phyloP scores from a whole-genome alignment of 495 filamentous ascomycete genomes.

The Penicillium lagena region DNA sequence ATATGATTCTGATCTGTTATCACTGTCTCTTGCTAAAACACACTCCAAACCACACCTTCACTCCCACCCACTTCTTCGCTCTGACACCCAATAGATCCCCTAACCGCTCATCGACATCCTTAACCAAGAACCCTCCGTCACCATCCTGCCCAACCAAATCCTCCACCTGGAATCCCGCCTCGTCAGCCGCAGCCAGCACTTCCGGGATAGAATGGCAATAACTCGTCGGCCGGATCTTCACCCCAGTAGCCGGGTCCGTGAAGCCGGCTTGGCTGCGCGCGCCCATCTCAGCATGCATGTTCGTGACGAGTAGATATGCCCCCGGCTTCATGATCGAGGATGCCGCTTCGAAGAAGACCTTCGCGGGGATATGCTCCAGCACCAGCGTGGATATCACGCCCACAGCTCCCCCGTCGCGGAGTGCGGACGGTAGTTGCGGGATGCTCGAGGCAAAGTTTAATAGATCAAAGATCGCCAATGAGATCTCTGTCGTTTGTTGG shows the following conservation, averaged over 20 bases:
- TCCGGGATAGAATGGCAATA: slow-evolving; percentile 52
- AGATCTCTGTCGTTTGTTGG: not conserved
- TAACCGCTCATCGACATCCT: slow-evolving; percentile 44
- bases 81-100: slow-evolving; percentile 47
- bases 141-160: slow-evolving; percentile 16
- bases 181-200: slow-evolving; percentile 47
- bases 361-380: slow-evolving; percentile 58
- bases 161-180: slow-evolving; percentile 45
- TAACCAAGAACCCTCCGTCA: slow-evolving; percentile 25
- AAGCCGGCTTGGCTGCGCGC: slow-evolving; percentile 60
- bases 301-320: slow-evolving; percentile 56
- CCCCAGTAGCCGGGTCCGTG: slow-evolving; percentile 46
- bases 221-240: slow-evolving; percentile 58
- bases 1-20: not conserved
- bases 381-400: slow-evolving; percentile 62
- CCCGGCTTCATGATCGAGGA: slow-evolving; percentile 40
- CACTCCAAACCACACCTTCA: slow-evolving; percentile 60
- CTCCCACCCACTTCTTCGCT: slow-evolving; percentile 62
- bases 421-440: slow-evolving; percentile 7
- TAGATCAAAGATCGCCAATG: slow-evolving; percentile 25
- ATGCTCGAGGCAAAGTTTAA: slow-evolving; percentile 14
- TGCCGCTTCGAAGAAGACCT: slow-evolving; percentile 49
- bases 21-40: slow-evolving; percentile 41
- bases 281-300: slow-evolving; percentile 72
- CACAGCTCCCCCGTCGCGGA: slow-evolving; percentile 18